Percentiles rank a stretch among this genome's conserved stretches.
These are phyloP conservation scores for Lachnellula arida DNA, from an alignment of 2,329 filamentous ascomycete genomes.

Conservation along the genomic window DNA sequence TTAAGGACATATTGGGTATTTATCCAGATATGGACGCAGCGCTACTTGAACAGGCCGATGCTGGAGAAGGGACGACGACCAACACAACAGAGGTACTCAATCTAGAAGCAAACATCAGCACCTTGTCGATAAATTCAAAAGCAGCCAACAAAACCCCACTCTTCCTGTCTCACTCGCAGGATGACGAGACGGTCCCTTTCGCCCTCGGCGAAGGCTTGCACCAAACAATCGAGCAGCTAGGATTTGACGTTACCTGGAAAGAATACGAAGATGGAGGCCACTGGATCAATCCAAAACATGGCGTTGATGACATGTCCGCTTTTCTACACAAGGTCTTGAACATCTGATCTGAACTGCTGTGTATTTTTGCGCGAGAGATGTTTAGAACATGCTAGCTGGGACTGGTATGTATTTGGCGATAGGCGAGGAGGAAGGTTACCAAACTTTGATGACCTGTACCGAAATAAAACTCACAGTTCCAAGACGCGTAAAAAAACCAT, in stretches of 20 bases:
- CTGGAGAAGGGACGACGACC: neutral
- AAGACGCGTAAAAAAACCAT: too few relatives aligned
- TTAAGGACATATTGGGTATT: neutral
- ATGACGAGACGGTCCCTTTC: neutral
- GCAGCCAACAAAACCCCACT: constrained; percentile 34
- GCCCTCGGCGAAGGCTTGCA: neutral
- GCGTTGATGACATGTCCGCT: constrained; percentile 35
- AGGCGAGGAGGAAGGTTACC: too few relatives aligned
- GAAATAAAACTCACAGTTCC: too few relatives aligned
- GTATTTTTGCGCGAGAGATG: too few relatives aligned
- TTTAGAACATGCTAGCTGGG: too few relatives aligned
- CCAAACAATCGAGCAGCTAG: constrained; percentile 16
- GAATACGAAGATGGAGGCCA: constrained; percentile 40
- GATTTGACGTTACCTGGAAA: constrained; percentile 36
- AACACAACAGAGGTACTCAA: neutral
- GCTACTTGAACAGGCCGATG: neutral
- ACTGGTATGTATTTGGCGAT: too few relatives aligned
- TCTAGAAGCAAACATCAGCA: neutral
- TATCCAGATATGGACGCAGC: neutral
- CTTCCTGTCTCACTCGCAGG: constrained; percentile 28
- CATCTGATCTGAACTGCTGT: too few relatives aligned
- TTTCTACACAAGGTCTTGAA: neutral
- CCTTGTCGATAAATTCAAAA: neutral
- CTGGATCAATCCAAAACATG: constrained; percentile 39
- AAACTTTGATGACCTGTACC: too few relatives aligned